These are phyloP conservation scores for Teunomyces panamensis DNA, from an alignment of 805 yeast genomes.

Conservation along the genomic window DNA sequence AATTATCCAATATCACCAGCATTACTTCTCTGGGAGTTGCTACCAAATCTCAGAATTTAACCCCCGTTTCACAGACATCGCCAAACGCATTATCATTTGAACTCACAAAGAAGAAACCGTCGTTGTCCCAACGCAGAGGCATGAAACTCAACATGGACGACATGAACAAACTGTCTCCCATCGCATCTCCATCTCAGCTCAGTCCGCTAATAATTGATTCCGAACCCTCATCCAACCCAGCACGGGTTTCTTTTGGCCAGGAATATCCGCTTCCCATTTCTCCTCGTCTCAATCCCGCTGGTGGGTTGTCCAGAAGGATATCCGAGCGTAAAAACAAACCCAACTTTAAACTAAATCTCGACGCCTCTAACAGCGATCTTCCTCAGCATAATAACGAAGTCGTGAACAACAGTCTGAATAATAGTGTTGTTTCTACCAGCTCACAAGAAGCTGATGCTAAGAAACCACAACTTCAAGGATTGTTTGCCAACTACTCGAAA, in stretches of 20 bases:
- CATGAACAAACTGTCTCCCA: conserved; percentile 8
- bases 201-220: neutral
- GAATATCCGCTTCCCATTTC: conserved; percentile 4
- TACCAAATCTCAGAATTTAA: conserved; percentile 5
- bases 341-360: conserved; percentile 35
- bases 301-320: conserved; percentile 34
- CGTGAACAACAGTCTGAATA: neutral
- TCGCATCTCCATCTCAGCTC: neutral
- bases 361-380: conserved; percentile 12
- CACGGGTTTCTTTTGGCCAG: conserved; percentile 2
- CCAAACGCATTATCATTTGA: conserved; percentile 3
- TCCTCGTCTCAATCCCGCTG: conserved; percentile 21
- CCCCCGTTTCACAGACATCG: neutral
- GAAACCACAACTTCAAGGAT: conserved; percentile 47
- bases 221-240: neutral
- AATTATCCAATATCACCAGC: neutral
- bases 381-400: conserved; percentile 6
- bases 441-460: conserved; percentile 9
- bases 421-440: neutral
- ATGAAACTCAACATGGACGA: conserved; percentile 46
- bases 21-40: neutral
- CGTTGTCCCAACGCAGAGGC: conserved; percentile 54
- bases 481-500: conserved; percentile 81
- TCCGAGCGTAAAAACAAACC: conserved; percentile 41
- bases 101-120: conserved; percentile 30